Percentiles rank a stretch among this genome's conserved stretches.
Conservation (phyloP, 768 basidiomycete species). For the Mycena venus region DNA sequence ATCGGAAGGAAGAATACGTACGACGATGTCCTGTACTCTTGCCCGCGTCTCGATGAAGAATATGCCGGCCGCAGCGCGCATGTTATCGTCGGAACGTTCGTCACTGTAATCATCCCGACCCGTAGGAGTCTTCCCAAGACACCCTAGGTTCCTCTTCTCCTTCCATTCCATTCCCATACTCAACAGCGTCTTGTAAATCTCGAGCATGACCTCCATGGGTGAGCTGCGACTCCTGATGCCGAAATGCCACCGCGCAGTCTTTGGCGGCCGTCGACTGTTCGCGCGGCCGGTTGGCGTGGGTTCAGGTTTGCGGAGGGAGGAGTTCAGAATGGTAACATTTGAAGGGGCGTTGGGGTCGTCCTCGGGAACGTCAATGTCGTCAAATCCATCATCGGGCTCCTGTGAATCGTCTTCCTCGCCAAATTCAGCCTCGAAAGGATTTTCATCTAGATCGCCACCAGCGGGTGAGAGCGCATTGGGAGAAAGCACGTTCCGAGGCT, state of each 20-base stretch:
- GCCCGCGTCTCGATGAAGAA: slow-evolving; percentile 97
- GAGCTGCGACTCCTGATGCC: slow-evolving; percentile 95
- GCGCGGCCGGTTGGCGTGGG: slow-evolving; percentile 26
- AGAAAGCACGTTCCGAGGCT: slow-evolving; percentile 82
- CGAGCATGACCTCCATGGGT: slow-evolving; percentile 99
- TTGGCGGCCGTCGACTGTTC: slow-evolving; percentile 50
- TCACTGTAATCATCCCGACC: slow-evolving; percentile 59
- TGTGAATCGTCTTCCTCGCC: slow-evolving; percentile 68
- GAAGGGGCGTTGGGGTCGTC: slow-evolving; percentile 46
- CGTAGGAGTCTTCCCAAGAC: slow-evolving; percentile 64
- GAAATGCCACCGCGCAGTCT: slow-evolving; percentile 86
- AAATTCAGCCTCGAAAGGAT: slow-evolving; percentile 88
- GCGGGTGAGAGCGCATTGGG: slow-evolving; percentile 76
- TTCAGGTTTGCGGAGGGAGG: slow-evolving; percentile 73
- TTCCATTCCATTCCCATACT: slow-evolving; percentile 98
- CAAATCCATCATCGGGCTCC: slow-evolving; percentile 58
- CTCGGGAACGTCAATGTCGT: slow-evolving; percentile 53
- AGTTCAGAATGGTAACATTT: slow-evolving; percentile 91
- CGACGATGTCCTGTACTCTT: slow-evolving; percentile 91
- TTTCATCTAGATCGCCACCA: slow-evolving; percentile 74
- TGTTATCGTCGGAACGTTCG: slow-evolving; percentile 75
- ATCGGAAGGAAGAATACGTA: slow-evolving; percentile 53
- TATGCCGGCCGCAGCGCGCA: slow-evolving; percentile 80
- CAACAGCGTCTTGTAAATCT: slow-evolving; percentile 95
- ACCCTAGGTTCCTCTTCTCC: slow-evolving; percentile 85